These are phyloP conservation scores for Cryptococcus sp. DNA, from an alignment of 1,284 basidiomycete species.

Conservation along the genomic window DNA sequence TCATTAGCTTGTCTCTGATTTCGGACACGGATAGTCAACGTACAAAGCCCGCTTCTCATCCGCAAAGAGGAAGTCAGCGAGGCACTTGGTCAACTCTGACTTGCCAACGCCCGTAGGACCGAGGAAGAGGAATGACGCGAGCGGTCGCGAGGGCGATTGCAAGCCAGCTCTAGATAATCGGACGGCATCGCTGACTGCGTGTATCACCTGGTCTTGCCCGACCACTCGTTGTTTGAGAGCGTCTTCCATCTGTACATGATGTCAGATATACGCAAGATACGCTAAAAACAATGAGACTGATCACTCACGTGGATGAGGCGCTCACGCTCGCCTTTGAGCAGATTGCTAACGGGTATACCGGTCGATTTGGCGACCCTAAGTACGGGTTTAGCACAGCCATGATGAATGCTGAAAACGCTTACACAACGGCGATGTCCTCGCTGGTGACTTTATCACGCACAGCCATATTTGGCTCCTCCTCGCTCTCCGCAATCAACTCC, in stretches of 20 bases:
- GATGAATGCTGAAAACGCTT: background rate
- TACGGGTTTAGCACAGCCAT: conserved; percentile 1
- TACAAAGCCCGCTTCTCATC: conserved; percentile 81
- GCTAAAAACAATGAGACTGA: background rate
- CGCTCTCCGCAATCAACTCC: conserved; percentile 62
- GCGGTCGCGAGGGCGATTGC: conserved; percentile 79
- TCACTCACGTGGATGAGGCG: conserved; percentile 77
- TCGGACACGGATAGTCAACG: conserved; percentile 34
- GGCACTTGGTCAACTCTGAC: conserved; percentile 84
- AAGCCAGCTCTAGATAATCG: conserved; percentile 87
- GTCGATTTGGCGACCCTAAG: conserved; percentile 73
- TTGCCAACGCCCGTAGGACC: conserved; percentile 73
- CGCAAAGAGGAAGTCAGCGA: conserved; percentile 83
- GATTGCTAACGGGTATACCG: conserved; percentile 85
- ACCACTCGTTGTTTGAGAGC: conserved; percentile 72
- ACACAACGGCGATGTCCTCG: conserved; percentile 82
- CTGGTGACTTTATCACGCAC: conserved; percentile 84
- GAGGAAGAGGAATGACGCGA: conserved; percentile 88
- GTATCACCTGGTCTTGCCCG: conserved; percentile 82
- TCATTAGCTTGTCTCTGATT: conserved; percentile 1
- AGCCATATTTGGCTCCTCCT: conserved; percentile 60
- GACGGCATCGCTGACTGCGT: conserved; percentile 80
- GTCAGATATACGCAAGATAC: background rate
- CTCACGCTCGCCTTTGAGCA: conserved; percentile 86
- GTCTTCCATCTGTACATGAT: conserved; percentile 72